These are phyloP conservation scores for Rhodotorula diobovata DNA, from an alignment of 768 basidiomycete species.

Conservation along the genomic window DNA sequence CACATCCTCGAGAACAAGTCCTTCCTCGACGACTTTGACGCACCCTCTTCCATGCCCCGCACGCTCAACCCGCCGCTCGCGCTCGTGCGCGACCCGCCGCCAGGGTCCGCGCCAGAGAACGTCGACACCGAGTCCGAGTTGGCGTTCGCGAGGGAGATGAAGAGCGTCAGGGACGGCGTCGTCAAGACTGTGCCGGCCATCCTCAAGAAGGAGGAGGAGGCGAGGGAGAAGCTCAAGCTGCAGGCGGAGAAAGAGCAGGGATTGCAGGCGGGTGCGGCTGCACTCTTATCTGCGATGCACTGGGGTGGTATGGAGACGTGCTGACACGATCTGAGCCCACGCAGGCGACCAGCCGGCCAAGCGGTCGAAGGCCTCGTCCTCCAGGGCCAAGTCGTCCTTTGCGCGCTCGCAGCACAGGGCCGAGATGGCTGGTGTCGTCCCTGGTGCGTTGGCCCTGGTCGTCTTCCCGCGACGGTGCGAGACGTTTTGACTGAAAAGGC, in stretches of 20 bases:
- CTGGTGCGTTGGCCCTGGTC: too few species aligned
- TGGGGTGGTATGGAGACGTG: background rate
- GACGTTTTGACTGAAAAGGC: background rate
- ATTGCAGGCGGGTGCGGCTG: background rate
- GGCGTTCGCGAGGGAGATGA: constrained; percentile 72
- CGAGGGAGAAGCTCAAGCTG: constrained; percentile 12
- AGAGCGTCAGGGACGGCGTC: constrained; percentile 64
- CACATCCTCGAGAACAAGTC: constrained; percentile 73
- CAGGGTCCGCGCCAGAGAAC: constrained; percentile 49
- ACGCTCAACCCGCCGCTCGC: constrained; percentile 45
- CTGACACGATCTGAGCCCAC: background rate
- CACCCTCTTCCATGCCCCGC: constrained; percentile 50
- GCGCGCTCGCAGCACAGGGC: background rate
- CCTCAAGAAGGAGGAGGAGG: constrained; percentile 30
- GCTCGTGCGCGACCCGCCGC: constrained; percentile 1
- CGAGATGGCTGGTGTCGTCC: background rate
- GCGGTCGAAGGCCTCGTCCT: background rate
- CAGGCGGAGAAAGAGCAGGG: constrained; percentile 28
- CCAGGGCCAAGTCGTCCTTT: background rate
- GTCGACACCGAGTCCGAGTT: constrained; percentile 72
- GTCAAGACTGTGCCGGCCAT: constrained; percentile 45
- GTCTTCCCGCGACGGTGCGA: background rate
- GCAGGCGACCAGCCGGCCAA: background rate
- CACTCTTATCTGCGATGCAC: background rate
- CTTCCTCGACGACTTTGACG: constrained; percentile 65